A percentile compares a stretch with the other conserved stretches of the same genome.
Evolutionary conservation across 106 monocot genomes (phyloP).

Genomic region (Dendrobium chrysotoxum): DNA sequence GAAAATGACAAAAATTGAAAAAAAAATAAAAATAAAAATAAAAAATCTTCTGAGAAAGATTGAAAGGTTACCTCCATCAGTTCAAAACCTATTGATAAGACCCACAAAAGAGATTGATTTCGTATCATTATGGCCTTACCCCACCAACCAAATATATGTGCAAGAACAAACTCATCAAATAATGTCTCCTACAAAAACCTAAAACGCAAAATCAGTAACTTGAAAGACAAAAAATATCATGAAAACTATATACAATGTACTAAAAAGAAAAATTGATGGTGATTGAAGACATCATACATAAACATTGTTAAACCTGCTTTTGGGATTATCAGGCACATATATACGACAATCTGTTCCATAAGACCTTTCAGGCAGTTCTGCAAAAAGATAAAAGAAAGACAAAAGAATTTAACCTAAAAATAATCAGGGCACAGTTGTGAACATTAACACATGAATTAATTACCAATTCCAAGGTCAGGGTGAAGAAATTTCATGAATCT

Average conservation of each 20-base stretch:
- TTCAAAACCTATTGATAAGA: conserved; percentile 94
- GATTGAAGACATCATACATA: conserved; percentile 81
- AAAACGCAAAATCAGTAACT: conserved; percentile 51
- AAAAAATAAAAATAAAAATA: no score
- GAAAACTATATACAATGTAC: no score
- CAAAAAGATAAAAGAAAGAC: conserved; percentile 3
- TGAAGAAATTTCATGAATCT: conserved; percentile 94
- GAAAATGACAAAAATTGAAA: neutral
- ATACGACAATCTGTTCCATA: conserved; percentile 95
- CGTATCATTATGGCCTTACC: conserved; percentile 97
- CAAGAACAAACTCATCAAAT: conserved; percentile 97
- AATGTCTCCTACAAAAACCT: conserved; percentile 73
- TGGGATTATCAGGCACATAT: conserved; percentile 92
- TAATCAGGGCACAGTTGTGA: neutral
- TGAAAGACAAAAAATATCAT: neutral
- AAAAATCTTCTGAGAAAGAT: neutral
- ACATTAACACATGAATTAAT: neutral
- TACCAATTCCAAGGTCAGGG: conserved; percentile 97
- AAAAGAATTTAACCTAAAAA: neutral
- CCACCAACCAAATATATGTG: conserved; percentile 99
- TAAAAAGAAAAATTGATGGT: conserved; percentile 18
- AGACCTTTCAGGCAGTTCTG: conserved; percentile 94
- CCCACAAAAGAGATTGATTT: conserved; percentile 91
- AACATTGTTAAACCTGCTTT: conserved; percentile 94
- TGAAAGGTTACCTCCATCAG: conserved; percentile 73